Evolutionary conservation across 1,284 basidiomycete genomes (phyloP).

Genomic region (Mycosarcoma maydis): DNA sequence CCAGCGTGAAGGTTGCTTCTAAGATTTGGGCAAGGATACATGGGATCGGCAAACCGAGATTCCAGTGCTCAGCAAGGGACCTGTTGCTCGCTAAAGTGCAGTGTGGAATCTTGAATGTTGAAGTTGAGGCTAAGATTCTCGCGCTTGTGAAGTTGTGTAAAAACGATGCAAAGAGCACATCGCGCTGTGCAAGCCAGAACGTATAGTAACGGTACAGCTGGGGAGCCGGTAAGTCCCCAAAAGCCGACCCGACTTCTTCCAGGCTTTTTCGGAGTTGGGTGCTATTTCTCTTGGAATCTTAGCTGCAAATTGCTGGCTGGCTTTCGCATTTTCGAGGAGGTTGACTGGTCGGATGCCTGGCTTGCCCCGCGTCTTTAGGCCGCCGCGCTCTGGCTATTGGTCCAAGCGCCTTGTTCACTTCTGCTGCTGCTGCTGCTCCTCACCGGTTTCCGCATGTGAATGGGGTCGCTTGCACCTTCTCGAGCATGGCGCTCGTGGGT

Average conservation of each 20-base stretch:
- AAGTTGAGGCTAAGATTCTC: too few relatives aligned
- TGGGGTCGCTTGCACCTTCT: too few relatives aligned
- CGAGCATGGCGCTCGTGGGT: too few relatives aligned
- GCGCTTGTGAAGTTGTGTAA: too few relatives aligned
- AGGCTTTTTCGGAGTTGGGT: background rate
- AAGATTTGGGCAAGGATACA: too few relatives aligned
- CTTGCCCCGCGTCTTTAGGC: constrained; percentile 10
- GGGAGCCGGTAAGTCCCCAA: constrained; percentile 29
- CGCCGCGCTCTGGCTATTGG: background rate
- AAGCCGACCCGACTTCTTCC: constrained; percentile 43
- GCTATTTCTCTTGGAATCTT: background rate
- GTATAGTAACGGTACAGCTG: too few relatives aligned
- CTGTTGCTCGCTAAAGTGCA: too few relatives aligned
- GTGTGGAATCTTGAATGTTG: too few relatives aligned
- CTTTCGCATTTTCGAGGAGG: background rate
- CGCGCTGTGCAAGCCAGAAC: background rate
- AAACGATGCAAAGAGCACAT: background rate
- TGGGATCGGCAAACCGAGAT: too few relatives aligned
- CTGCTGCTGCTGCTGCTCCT: background rate
- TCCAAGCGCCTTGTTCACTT: constrained; percentile 11
- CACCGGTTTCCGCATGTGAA: constrained; percentile 16
- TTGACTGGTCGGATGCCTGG: background rate
- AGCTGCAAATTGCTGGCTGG: too few relatives aligned
- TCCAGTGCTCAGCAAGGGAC: background rate
- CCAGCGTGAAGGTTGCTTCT: too few relatives aligned